Base-by-base conservation (phyloP, 805 yeast species). In the Lipomyces kockii region DNA sequence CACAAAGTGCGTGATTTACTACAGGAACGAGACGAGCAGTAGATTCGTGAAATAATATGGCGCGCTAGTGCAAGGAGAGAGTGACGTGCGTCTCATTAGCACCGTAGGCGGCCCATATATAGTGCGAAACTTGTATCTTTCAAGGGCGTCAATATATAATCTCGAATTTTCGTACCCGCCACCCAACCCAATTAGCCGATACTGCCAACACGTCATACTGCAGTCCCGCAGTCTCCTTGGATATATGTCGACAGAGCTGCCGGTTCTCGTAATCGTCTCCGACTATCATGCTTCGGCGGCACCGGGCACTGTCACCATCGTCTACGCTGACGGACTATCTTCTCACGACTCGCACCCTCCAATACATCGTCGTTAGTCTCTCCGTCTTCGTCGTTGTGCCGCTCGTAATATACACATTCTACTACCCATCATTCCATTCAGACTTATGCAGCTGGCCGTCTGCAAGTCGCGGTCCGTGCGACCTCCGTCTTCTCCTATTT, bases 401-500 rank as follows among this genome's bases (percentile, higher is more conserved):
- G 32, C 62, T 65, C 25, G 11, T 43, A 32, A 29, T 51, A 4
- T 63, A 68, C 52, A 63, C 60, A 9, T 56, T 43, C 25, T 51
- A 20, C 43, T 68, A 61, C 54, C 66, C 71, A 11, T 11, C 22
- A 4, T 58, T 66, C 58, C 46, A 58, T 12, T 17, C 62, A 7
- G 43, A 37, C 20, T 25, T 37, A 11, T 67, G 70, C 49, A 37
- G 52, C 27, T 67, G 70, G 70, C 63, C 70, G 20, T 1, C 39
- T 5, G 27, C 25, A n/a, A 29, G 43, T 6, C 20, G 12, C 55
- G 9, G 34, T 52, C 27, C 17, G 17, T 17, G 34, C n/a, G 64
- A 65, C 51, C 43, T 60, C 9, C 62, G 67, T 12, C 52, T 95
- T 78, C 77, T 93, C 71, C 89, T 97, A 5, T 88, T 92, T 77